A percentile compares a stretch with the other conserved stretches of the same genome.
Evolutionary conservation across 148 eudicot species (phyloP).

Genomic region (Oxyria digyna): DNA sequence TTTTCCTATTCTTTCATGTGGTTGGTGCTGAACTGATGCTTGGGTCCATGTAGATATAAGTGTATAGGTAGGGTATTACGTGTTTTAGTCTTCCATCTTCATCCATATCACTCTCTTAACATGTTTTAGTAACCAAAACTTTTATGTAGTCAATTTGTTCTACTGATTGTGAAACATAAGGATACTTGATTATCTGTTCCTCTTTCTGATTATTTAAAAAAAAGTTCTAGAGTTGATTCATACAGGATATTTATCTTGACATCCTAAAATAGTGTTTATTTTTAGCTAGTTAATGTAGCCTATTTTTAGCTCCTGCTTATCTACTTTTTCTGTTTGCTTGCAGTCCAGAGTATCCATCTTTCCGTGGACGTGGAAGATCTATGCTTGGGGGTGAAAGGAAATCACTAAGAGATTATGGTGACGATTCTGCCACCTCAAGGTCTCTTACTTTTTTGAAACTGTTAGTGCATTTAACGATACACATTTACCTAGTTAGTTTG

Average conservation of each 20-base stretch:
- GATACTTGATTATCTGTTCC: not conserved
- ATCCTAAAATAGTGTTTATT: not conserved
- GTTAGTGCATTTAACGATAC: not conserved
- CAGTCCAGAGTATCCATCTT: conserved; percentile 97
- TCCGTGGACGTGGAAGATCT: conserved; percentile 64
- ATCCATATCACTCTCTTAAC: not conserved
- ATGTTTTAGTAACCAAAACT: not conserved
- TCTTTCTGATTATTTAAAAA: not conserved
- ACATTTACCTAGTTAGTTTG: not conserved
- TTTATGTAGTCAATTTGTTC: not conserved
- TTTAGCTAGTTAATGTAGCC: not conserved
- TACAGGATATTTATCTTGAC: not conserved
- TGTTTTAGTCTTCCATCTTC: not conserved
- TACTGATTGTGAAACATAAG: not conserved
- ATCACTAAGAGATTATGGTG: conserved; percentile 46
- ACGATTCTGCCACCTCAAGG: conserved; percentile 73
- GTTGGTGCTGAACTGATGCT: not conserved
- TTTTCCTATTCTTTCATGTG: not conserved
- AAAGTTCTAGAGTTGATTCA: not conserved
- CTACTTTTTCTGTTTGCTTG: conserved; percentile 12
- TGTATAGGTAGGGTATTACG: not conserved
- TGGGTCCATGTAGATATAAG: not conserved
- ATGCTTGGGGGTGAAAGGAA: conserved; percentile 88
- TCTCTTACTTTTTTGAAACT: conserved; percentile 7
- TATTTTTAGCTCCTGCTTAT: not conserved